Conservation (phyloP, 208 protist species). For the Porcisia deanei region DNA sequence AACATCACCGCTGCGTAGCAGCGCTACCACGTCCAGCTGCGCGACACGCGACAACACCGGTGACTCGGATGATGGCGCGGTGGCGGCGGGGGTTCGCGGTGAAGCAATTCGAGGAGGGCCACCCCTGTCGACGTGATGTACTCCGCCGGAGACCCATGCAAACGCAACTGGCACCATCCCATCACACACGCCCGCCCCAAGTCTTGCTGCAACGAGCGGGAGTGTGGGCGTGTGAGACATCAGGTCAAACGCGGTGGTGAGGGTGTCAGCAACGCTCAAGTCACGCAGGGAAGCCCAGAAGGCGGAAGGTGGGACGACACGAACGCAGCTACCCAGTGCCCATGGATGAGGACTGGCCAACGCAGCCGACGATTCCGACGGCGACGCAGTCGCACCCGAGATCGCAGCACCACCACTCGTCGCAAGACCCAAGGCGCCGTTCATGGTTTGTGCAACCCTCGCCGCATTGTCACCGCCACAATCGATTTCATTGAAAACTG, state of each 20-base stretch:
- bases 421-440: not conserved
- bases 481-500: not conserved
- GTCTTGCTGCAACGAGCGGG: not conserved
- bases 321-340: not conserved
- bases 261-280: constrained; percentile 3
- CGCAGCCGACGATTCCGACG: not conserved
- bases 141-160: constrained; percentile 7
- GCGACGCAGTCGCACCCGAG: not conserved
- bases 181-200: not conserved
- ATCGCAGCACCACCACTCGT: not conserved
- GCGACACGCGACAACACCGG: not conserved
- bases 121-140: not conserved
- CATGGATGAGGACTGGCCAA: not conserved
- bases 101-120: not conserved
- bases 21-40: constrained; percentile 19
- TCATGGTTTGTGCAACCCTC: not conserved
- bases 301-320: not conserved
- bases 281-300: not conserved
- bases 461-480: not conserved
- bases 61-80: not conserved
- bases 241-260: constrained; percentile 8
- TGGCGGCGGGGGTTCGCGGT: too few species aligned
- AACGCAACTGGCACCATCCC: constrained; percentile 16
- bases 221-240: constrained; percentile 16
- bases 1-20: constrained; percentile 25